Conservation (phyloP, 176 grass and related monocot species). For the Hordeum marinum region DNA sequence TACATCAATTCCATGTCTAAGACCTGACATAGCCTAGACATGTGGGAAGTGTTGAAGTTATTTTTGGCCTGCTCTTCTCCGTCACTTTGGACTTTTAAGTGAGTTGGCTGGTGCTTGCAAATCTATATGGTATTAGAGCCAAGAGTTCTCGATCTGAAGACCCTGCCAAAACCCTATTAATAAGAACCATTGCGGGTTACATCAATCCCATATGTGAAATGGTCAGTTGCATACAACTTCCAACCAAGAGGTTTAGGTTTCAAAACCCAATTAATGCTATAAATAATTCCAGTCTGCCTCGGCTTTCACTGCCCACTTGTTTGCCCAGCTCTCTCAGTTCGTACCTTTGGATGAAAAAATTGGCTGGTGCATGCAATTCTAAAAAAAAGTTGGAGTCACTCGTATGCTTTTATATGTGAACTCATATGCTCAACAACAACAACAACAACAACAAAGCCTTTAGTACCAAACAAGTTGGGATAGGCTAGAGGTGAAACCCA, state of each 20-base stretch:
- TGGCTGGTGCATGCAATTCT: not conserved
- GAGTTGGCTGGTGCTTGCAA: not conserved
- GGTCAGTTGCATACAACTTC: not conserved
- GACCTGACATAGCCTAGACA: not conserved
- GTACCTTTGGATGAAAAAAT: not conserved
- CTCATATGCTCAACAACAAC: no score
- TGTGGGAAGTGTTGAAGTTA: not conserved
- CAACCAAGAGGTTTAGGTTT: not conserved
- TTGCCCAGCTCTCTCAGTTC: not conserved
- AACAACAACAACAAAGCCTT: no score
- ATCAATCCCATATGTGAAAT: not conserved
- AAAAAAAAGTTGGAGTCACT: not conserved
- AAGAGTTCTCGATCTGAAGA: not conserved
- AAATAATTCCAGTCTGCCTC: not conserved
- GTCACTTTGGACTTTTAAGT: not conserved
- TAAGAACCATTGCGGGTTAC: not conserved
- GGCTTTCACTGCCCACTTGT: not conserved
- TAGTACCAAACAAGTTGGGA: no score
- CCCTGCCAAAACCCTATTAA: not conserved
- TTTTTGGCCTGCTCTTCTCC: not conserved
- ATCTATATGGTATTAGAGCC: not conserved
- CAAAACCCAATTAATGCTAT: not conserved
- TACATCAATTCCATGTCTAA: not conserved
- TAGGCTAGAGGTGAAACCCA: no score
- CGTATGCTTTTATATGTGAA: not conserved